A percentile compares a stretch with the other conserved stretches of the same genome.
phyloP scores from a whole-genome alignment of 164 flowering plant genomes.

The Annona squamosa region DNA sequence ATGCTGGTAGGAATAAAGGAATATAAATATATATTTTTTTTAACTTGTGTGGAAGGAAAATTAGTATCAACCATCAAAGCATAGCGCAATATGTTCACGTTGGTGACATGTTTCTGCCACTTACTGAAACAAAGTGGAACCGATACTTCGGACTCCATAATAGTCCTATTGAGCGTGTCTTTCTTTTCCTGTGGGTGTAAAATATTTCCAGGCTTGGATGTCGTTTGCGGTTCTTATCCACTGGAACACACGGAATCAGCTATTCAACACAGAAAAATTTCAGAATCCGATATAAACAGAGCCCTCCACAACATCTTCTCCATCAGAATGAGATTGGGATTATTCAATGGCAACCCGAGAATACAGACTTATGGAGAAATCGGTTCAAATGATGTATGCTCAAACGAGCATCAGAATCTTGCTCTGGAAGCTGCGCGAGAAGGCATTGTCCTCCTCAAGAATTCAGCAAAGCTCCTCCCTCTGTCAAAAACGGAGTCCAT shows the following conservation, averaged over 20 bases:
- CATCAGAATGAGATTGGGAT: constrained; percentile 72
- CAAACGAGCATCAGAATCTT: constrained; percentile 39
- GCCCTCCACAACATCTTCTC: constrained; percentile 74
- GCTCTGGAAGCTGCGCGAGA: constrained; percentile 62
- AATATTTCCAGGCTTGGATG: constrained; percentile 64
- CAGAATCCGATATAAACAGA: constrained; percentile 46
- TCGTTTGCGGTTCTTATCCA: constrained; percentile 66
- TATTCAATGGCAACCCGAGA: constrained; percentile 61
- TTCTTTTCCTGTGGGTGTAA: not conserved
- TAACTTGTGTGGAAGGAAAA: not conserved
- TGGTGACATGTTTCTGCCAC: not conserved
- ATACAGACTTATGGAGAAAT: constrained; percentile 36
- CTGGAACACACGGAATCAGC: constrained; percentile 57
- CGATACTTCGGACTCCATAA: not conserved
- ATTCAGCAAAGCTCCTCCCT: constrained; percentile 50
- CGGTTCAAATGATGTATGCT: constrained; percentile 38
- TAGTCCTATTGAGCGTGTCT: not conserved
- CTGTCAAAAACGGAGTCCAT: constrained; percentile 26
- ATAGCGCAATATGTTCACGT: not conserved
- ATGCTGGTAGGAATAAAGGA: not conserved
- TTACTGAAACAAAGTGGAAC: not conserved
- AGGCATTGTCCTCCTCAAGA: constrained; percentile 66
- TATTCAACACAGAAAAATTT: constrained; percentile 37
- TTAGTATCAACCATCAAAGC: not conserved
- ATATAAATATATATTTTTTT: no score